A percentile compares a stretch with the other conserved stretches of the same genome.
These are phyloP conservation scores for Conidiobolus incongruus DNA, from an alignment of 371 early-diverging fungal genomes.

Conservation along the genomic window DNA sequence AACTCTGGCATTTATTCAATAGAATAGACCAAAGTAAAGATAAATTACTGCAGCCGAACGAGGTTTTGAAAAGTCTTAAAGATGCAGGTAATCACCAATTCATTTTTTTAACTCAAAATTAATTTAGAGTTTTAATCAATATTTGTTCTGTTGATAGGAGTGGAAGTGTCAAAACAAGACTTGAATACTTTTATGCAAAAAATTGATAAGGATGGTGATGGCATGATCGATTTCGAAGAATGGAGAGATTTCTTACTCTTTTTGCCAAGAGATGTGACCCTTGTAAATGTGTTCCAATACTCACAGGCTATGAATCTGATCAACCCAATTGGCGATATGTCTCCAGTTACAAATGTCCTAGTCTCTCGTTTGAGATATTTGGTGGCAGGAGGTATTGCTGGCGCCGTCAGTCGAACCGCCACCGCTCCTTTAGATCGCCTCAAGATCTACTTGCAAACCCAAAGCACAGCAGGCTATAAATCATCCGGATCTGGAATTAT, in stretches of 20 bases:
- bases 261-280: not conserved
- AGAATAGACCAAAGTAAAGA: slow-evolving; percentile 38
- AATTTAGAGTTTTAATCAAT: not conserved
- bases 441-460: slow-evolving; percentile 41
- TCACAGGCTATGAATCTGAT: slow-evolving; percentile 28
- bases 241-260: slow-evolving; percentile 46
- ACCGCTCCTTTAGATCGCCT: slow-evolving; percentile 63
- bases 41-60: slow-evolving; percentile 24
- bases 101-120: not conserved
- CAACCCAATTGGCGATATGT: slow-evolving; percentile 28
- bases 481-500: slow-evolving; percentile 8
- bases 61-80: slow-evolving; percentile 24
- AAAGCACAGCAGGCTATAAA: slow-evolving; percentile 11
- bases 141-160: slow-evolving; percentile 11
- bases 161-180: slow-evolving; percentile 32
- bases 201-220: slow-evolving; percentile 41
- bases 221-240: slow-evolving; percentile 43
- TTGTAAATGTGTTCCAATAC: slow-evolving; percentile 25
- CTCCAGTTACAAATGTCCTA: slow-evolving; percentile 16
- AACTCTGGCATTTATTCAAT: slow-evolving; percentile 36
- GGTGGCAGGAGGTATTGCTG: slow-evolving; percentile 48
- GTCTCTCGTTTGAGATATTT: slow-evolving; percentile 17
- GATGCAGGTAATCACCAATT: slow-evolving; percentile 13
- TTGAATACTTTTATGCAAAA: slow-evolving; percentile 32
- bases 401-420: slow-evolving; percentile 45